These are phyloP conservation scores for Camelina neglecta DNA, from an alignment of 345 rosid genomes.

Conservation along the genomic window DNA sequence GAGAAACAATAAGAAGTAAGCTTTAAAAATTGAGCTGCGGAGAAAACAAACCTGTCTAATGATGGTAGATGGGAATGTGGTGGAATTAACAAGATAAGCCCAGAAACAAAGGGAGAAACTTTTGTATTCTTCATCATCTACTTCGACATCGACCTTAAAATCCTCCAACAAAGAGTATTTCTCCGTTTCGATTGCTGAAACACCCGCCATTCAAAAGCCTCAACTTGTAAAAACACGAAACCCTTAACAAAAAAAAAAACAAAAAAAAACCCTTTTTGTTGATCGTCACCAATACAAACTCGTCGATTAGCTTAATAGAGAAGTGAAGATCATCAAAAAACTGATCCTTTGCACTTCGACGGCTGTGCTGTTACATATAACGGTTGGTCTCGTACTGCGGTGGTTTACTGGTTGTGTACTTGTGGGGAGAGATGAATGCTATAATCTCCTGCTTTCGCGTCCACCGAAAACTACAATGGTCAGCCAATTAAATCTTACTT, in stretches of 20 bases:
- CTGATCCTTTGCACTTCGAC: conserved; percentile 34
- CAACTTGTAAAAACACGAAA: conserved; percentile 18
- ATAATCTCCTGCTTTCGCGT: conserved; percentile 35
- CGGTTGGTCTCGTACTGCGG: conserved; percentile 50
- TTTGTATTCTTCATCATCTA: conserved; percentile 46
- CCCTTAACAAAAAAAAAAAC: conserved; percentile 27
- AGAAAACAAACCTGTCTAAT: conserved; percentile 53
- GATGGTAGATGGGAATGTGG: conserved; percentile 53
- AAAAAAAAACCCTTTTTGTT: not conserved
- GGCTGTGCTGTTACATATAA: conserved; percentile 55
- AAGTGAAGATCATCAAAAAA: not conserved
- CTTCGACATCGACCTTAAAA: conserved; percentile 49
- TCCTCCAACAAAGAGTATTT: conserved; percentile 53
- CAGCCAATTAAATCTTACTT: conserved; percentile 2
- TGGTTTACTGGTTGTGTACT: conserved; percentile 40
- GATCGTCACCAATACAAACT: conserved; percentile 8
- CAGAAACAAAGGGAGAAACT: conserved; percentile 62
- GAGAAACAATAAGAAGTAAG: not conserved
- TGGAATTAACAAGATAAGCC: conserved; percentile 58
- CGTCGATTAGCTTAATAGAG: not conserved
- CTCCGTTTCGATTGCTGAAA: conserved; percentile 35
- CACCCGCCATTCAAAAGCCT: conserved; percentile 40
- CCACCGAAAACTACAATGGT: not conserved
- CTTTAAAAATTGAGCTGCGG: not conserved
- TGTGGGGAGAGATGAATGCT: not conserved